Percentiles rank a stretch among this genome's conserved stretches.
Evolutionary conservation across 352 stramenopile genomes (phyloP).

Genomic region (Stramenopiles sp.): DNA sequence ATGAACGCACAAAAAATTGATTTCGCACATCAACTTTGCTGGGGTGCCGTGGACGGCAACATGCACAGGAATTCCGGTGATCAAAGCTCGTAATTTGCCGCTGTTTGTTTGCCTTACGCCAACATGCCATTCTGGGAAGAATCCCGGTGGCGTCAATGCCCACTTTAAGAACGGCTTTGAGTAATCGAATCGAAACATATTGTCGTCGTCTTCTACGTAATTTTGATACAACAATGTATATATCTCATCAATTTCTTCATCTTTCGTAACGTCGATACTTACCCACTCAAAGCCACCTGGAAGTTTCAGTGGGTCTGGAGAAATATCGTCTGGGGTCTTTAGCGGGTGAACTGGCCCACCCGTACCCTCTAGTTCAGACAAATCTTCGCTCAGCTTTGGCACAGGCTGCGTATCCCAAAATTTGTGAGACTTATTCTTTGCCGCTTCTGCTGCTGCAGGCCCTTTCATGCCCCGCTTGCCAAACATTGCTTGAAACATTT

Average conservation of each 20-base stretch:
- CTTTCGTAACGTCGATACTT: constrained; percentile 60
- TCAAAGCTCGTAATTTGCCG: constrained; percentile 87
- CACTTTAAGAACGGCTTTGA: constrained; percentile 53
- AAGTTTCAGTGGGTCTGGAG: constrained; percentile 80
- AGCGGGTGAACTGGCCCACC: constrained; percentile 73
- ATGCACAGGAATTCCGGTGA: constrained; percentile 75
- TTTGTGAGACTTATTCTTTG: constrained; percentile 37
- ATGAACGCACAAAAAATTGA: constrained; percentile 99
- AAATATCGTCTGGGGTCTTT: constrained; percentile 67
- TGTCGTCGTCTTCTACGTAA: constrained; percentile 97
- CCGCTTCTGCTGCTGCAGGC: not conserved
- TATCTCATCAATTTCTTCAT: constrained; percentile 51
- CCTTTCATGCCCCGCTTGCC: not conserved
- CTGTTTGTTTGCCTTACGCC: constrained; percentile 72
- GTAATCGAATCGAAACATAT: constrained; percentile 85
- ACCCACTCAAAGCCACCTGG: constrained; percentile 80
- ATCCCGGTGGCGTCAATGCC: constrained; percentile 79
- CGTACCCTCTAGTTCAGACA: constrained; percentile 16
- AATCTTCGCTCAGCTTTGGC: constrained; percentile 20
- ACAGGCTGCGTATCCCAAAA: constrained; percentile 75
- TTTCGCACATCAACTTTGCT: constrained; percentile 60
- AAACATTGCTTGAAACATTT: not conserved
- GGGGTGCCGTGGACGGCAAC: constrained; percentile 34
- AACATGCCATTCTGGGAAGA: constrained; percentile 72
- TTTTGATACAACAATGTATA: constrained; percentile 90